Evolutionary conservation across 106 monocot species (phyloP), one percentile per base, ranked within the genome.

Genomic region (Dendrobium huoshanense): DNA sequence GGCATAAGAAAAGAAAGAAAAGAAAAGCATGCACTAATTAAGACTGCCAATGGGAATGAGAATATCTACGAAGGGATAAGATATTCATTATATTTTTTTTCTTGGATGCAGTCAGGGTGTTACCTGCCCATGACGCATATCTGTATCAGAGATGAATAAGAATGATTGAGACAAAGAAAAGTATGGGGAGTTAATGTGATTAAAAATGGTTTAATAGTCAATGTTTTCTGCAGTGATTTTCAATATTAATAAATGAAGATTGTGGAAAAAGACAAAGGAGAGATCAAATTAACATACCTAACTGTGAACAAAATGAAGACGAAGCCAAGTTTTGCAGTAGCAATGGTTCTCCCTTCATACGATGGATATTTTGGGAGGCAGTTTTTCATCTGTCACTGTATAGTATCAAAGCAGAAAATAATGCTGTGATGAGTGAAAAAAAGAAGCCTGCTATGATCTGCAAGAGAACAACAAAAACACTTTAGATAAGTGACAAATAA

Each of bases 401-500:
- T 1, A 43, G 8, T 44, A 75, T 18, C 17, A 75, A 8, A 44
- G 19, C 19, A 75, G 74, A 18, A 7, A 75, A 20, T n/a, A 75
- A 19, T 75, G 74, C 41, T 44, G 10, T n/a, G 43, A 75, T 44
- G 8, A 43, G 8, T 44, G 43, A 44, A 75, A 67, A 77, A 51
- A 31, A 27, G 5, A 82, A 82, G 65, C 76, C 56, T 67, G 42
- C n/a, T 33, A 67, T 43, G 4, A 37, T 75, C 82, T 82, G 82
- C 82, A 76, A 17, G 7, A 10, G 4, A 72, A 72, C 11, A 72
- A 3, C 37, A 16, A 72, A 72, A 72, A 3, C 2, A 37, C 3
- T 37, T 37, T 37, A 72, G 29, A 15, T 40, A 22, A 75, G 15
- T 44, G 41, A 25, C 19, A 75, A 2, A 22, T 45, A 51, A 51